These are phyloP conservation scores for Apophysomyces variabilis DNA, from an alignment of 371 early-diverging fungal genomes.

Conservation along the genomic window DNA sequence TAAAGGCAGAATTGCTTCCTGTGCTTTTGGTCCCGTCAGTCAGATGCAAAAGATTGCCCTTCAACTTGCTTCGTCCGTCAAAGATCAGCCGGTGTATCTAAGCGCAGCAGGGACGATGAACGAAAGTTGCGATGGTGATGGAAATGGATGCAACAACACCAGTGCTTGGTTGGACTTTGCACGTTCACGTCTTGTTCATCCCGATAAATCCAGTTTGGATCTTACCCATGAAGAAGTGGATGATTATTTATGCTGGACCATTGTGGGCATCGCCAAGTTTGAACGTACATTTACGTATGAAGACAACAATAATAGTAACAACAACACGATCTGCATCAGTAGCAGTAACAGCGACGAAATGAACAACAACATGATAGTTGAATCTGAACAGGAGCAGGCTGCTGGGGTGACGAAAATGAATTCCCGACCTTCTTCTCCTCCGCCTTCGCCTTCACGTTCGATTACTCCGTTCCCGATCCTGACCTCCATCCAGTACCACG, in stretches of 20 bases:
- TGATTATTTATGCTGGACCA: slow-evolving; percentile 86
- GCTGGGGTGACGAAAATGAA: too few relatives aligned
- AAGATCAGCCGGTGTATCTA: slow-evolving; percentile 37
- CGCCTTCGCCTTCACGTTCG: slow-evolving; percentile 13
- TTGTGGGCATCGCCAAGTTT: slow-evolving; percentile 74
- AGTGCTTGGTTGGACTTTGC: slow-evolving; percentile 38
- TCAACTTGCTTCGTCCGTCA: slow-evolving; percentile 48
- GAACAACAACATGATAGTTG: too few relatives aligned
- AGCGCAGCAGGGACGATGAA: slow-evolving; percentile 35
- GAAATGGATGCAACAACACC: slow-evolving; percentile 12
- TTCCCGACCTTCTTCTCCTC: not conserved
- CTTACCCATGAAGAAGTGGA: slow-evolving; percentile 54
- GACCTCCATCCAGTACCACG: slow-evolving; percentile 31
- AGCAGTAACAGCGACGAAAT: not conserved
- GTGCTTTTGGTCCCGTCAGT: slow-evolving; percentile 76
- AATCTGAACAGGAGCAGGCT: too few relatives aligned
- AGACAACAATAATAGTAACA: slow-evolving; percentile 23
- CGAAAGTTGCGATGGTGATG: slow-evolving; percentile 15
- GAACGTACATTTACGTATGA: slow-evolving; percentile 58
- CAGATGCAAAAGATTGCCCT: slow-evolving; percentile 90
- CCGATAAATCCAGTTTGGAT: slow-evolving; percentile 34
- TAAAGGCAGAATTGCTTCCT: slow-evolving; percentile 67
- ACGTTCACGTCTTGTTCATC: slow-evolving; percentile 42
- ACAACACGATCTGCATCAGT: slow-evolving; percentile 17
- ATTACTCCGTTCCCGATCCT: slow-evolving; percentile 44